Conservation (phyloP, 306 rosid genomes). For the Ormosia semicastrata region DNA sequence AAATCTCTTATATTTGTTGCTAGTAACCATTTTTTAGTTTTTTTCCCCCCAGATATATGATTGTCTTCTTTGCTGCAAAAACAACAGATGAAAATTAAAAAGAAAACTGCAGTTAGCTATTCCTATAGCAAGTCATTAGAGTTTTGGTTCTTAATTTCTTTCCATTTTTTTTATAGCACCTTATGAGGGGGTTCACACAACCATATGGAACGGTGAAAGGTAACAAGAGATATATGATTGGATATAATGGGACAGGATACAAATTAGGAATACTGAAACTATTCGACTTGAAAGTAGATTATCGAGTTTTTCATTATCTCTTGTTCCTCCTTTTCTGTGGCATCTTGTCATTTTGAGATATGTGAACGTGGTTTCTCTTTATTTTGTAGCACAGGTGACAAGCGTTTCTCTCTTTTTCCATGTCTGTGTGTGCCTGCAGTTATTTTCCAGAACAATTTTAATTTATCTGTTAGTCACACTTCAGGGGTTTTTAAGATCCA, state of each 20-base stretch:
- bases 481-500: not conserved
- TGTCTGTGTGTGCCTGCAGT: not conserved
- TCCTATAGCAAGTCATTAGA: constrained; percentile 4
- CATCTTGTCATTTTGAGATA: not conserved
- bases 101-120: not conserved
- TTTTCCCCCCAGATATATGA: not conserved
- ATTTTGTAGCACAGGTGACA: not conserved
- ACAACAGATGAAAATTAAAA: not conserved
- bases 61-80: constrained; percentile 2
- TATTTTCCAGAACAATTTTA: not conserved
- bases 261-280: not conserved
- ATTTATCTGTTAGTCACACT: not conserved
- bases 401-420: not conserved
- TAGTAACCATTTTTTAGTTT: not conserved
- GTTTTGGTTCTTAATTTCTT: not conserved
- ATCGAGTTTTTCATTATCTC: not conserved
- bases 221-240: not conserved
- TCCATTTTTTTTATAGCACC: not conserved
- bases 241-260: not conserved
- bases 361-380: not conserved
- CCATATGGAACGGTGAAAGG: not conserved
- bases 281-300: not conserved
- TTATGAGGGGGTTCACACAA: not conserved
- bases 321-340: not conserved
- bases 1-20: constrained; percentile 14